A percentile compares a stretch with the other conserved stretches of the same genome.
phyloP scores from a whole-genome alignment of 306 rosid species.

The Coriaria nepalensis region DNA sequence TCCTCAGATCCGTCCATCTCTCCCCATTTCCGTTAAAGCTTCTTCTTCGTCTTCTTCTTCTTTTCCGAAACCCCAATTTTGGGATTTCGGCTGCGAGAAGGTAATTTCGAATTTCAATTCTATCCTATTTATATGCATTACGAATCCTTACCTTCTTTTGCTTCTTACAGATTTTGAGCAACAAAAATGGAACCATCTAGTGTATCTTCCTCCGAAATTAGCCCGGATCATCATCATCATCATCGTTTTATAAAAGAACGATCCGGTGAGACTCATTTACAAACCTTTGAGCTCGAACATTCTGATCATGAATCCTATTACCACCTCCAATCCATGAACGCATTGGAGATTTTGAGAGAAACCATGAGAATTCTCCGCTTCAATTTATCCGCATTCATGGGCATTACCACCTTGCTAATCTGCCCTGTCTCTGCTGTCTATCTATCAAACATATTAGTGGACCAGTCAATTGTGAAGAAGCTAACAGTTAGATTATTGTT shows the following conservation, averaged over 20 bases:
- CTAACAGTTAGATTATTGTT: constrained; percentile 55
- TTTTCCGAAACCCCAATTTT: no score
- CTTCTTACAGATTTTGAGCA: constrained; percentile 11
- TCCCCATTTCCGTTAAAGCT: constrained; percentile 2
- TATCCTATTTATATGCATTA: constrained; percentile 8
- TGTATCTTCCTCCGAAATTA: constrained; percentile 40
- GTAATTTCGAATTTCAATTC: constrained; percentile 1
- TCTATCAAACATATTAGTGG: constrained; percentile 57
- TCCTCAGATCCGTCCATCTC: constrained; percentile 16
- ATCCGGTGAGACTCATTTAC: constrained; percentile 30
- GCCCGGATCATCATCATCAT: constrained; percentile 32
- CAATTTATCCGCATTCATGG: constrained; percentile 62
- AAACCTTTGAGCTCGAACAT: constrained; percentile 24
- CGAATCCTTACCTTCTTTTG: background rate
- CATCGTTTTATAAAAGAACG: constrained; percentile 31
- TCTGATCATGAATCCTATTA: constrained; percentile 18
- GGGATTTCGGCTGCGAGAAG: background rate
- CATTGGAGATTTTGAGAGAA: constrained; percentile 79
- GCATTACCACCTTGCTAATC: constrained; percentile 47
- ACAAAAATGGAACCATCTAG: constrained; percentile 40
- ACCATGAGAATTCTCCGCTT: constrained; percentile 70
- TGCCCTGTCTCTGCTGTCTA: constrained; percentile 74
- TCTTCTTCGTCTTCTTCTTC: constrained; percentile 9
- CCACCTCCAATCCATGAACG: constrained; percentile 59
- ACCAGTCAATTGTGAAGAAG: constrained; percentile 46